Evolutionary conservation across 331 rosid genomes (phyloP).

Genomic region (Acacia concinna): DNA sequence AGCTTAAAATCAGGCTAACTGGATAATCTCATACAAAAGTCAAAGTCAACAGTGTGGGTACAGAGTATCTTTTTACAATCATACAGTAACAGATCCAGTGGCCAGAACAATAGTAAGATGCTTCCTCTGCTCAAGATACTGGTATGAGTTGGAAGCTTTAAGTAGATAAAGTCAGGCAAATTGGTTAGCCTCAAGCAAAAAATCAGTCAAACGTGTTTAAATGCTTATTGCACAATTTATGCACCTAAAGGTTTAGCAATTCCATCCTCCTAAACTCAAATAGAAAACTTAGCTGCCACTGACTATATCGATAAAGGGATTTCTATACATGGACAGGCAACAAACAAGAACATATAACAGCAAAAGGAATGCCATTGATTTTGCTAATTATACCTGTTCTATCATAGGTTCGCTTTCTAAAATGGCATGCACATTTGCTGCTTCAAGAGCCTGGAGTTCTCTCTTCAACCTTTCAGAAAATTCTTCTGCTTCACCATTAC

Average conservation of each 20-base stretch:
- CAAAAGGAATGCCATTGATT: conserved; percentile 25
- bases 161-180: conserved; percentile 25
- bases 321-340: conserved; percentile 6
- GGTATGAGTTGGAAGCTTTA: conserved; percentile 9
- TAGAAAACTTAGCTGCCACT: conserved; percentile 1
- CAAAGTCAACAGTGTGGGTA: neutral
- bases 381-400: conserved; percentile 36
- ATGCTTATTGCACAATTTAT: neutral
- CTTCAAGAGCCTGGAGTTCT: conserved; percentile 97
- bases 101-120: conserved; percentile 13
- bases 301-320: conserved; percentile 1
- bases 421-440: conserved; percentile 97
- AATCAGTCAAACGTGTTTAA: conserved; percentile 11
- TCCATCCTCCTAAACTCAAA: conserved; percentile 2
- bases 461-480: conserved; percentile 96
- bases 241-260: conserved; percentile 2
- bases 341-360: conserved; percentile 6
- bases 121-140: neutral
- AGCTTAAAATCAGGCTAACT: conserved; percentile 14
- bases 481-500: conserved; percentile 96
- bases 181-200: neutral
- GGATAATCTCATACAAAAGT: neutral
- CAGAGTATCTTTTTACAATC: neutral
- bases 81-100: conserved; percentile 1
- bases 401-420: conserved; percentile 61